Evolutionary conservation across 345 rosid genomes (phyloP), one percentile per base, ranked within the genome.

Genomic region (Syzygium aqueum): DNA sequence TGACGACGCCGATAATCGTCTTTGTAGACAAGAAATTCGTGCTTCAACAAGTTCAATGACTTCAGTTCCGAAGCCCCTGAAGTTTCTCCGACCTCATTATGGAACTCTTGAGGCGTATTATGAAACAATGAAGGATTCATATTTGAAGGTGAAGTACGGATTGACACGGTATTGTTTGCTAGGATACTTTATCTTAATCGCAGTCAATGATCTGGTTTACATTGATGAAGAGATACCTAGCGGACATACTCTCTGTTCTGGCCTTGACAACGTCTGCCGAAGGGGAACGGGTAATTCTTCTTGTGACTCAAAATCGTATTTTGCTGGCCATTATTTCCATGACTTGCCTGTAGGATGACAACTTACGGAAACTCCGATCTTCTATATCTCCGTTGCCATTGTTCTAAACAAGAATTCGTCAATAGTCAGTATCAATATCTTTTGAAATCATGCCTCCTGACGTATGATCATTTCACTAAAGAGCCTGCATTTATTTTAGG

Each of bases 251-350:
- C 51, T 97, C 99, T 49, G 96, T 97, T 85, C 90, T 97, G 92
- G 98, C 99, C 1, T 86, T 95, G 88, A 96, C 99, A 85, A 96
- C 96, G 99, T 95, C 98, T 90, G 99, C 95, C n/a, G 97, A 97
- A 87, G 99, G 99, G 88, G 96, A 95, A 91, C 91, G 95, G 96
- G 99, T 97, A 96, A 91, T 91, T 10, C 61, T 77, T 86, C 77
- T 77, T 78, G 54, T 84, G 43, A 53, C 49, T 57, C 27, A 21
- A 21, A 84, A 53, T 84, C 59, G 28, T 84, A 14, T 84, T 56
- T 50, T 19, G 15, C 56, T 27, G 40, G 33, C 25, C 8, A 57
- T 25, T n/a, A 22, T 53, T 28, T 52, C 61, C 27, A 8, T 84
- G 82, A 30, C 46, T 30, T 67, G 78, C 78, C 19, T 67, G 78